Base-by-base conservation (phyloP, 805 yeast genomes). In the Candida fluviatilis region DNA sequence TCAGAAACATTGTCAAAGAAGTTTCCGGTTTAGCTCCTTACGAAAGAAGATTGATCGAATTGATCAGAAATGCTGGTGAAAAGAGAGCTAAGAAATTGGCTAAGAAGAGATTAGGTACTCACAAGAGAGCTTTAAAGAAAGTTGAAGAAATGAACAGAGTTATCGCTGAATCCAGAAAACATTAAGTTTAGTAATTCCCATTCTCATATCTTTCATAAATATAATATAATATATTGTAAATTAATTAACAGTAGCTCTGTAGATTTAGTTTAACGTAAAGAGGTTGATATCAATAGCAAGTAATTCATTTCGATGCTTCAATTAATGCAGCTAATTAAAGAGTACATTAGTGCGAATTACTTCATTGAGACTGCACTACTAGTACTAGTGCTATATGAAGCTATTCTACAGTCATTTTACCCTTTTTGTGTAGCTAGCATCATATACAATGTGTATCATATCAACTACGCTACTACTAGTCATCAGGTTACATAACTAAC, bases 11-110 rank as follows among this genome's bases (percentile, higher is more conserved):
- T 52, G 95, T 93, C 72, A 82, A 83, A 71, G 99, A 93, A 79
- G 97, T 93, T 62, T 77, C 95, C 59, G 99, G 99, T 72, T 82
- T 93, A 69, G 96, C 99, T 56, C 99, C 99, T 76, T 93, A 93
- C 76, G 99, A 93, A 81, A 90, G 96, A 82, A 90, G 99, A 80
- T 83, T 93, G 71, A 85, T 95, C 66, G 99, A 93, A 80, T 82
- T 93, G 78, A 82, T 93, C 84, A 93, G 99, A 84, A 93, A 95
- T 80, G 90, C 96, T 71, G 96, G 96, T 83, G 99, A 93, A 80
- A 93, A 93, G 95, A 93, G 98, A 82, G 99, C 99, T 60, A 87
- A 93, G 88, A 93, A 93, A 89, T 89, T 93, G 69, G 97, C 98
- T 58, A 93, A 93, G 93, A 93, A 87, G 95, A 91, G 93, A 87